Conservation (phyloP, 164 flowering plant species). For the Berberis vulgaris region DNA sequence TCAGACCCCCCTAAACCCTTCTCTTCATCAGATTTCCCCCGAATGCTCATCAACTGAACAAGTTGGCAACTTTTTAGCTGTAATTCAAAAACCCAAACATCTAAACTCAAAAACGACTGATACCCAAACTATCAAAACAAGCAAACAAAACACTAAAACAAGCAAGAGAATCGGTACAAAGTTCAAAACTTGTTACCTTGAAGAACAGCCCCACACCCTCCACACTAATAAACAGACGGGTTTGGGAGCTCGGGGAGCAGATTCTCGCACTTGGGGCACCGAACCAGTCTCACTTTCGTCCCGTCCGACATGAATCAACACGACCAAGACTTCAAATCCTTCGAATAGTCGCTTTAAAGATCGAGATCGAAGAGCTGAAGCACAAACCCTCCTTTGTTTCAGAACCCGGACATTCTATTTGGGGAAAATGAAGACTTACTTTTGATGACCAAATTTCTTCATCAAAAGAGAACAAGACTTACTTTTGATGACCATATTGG, state of each 20-base stretch:
- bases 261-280: slow-evolving; percentile 57
- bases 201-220: slow-evolving; percentile 53
- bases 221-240: slow-evolving; percentile 44
- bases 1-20: too few relatives aligned
- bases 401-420: neutral
- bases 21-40: slow-evolving; percentile 20
- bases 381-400: neutral
- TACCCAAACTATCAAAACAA: slow-evolving; percentile 4
- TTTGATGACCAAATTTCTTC: neutral
- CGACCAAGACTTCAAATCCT: neutral
- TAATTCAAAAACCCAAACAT: slow-evolving; percentile 7
- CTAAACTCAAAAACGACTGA: slow-evolving; percentile 9
- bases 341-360: neutral
- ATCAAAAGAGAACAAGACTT: too few relatives aligned
- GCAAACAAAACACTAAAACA: neutral
- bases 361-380: neutral
- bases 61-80: slow-evolving; percentile 31
- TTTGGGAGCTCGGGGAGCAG: slow-evolving; percentile 44
- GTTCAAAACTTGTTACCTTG: slow-evolving; percentile 28
- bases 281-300: slow-evolving; percentile 38
- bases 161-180: slow-evolving; percentile 1
- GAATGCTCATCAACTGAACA: slow-evolving; percentile 15
- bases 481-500: too few relatives aligned
- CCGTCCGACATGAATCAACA: slow-evolving; percentile 32
- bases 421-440: neutral